These are phyloP conservation scores for Colletotrichum destructivum DNA, from an alignment of 2,329 filamentous ascomycete genomes.

Conservation along the genomic window DNA sequence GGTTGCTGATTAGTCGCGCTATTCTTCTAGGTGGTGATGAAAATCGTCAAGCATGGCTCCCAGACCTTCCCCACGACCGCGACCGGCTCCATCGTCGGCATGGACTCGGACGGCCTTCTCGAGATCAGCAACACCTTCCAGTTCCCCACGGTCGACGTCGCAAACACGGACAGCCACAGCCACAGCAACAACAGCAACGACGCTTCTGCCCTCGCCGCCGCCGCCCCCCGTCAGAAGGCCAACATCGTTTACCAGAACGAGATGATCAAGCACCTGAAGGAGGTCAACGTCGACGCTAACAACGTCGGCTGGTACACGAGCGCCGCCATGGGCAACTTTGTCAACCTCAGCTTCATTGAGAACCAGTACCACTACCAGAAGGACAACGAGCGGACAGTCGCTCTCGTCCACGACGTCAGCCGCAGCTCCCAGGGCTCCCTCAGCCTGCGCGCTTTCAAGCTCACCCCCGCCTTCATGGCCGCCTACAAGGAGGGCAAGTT, in stretches of 20 bases:
- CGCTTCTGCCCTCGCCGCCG: slow-evolving; percentile 82
- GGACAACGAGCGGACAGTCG: slow-evolving; percentile 90
- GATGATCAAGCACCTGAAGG: slow-evolving; percentile 96
- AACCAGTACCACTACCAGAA: slow-evolving; percentile 99
- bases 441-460: slow-evolving; percentile 90
- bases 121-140: slow-evolving; percentile 97
- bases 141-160: slow-evolving; percentile 86
- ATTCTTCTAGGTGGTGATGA: slow-evolving; percentile 84
- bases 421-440: slow-evolving; percentile 93
- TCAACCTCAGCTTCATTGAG: slow-evolving; percentile 95
- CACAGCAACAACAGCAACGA: slow-evolving; percentile 81
- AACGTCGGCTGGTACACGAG: slow-evolving; percentile 99
- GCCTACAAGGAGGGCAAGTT: slow-evolving; percentile 98
- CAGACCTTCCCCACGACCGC: slow-evolving; percentile 89
- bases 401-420: slow-evolving; percentile 95
- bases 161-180: slow-evolving; percentile 79
- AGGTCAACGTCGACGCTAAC: slow-evolving; percentile 98
- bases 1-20: slow-evolving; percentile 44
- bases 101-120: slow-evolving; percentile 86
- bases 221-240: slow-evolving; percentile 91
- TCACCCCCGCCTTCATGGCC: slow-evolving; percentile 89
- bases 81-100: slow-evolving; percentile 92
- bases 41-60: slow-evolving; percentile 96
- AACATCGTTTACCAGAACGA: slow-evolving; percentile 92
- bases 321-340: slow-evolving; percentile 98